Base-by-base conservation (phyloP, 352 stramenopile species). In the Elongisporangium prolatum region DNA sequence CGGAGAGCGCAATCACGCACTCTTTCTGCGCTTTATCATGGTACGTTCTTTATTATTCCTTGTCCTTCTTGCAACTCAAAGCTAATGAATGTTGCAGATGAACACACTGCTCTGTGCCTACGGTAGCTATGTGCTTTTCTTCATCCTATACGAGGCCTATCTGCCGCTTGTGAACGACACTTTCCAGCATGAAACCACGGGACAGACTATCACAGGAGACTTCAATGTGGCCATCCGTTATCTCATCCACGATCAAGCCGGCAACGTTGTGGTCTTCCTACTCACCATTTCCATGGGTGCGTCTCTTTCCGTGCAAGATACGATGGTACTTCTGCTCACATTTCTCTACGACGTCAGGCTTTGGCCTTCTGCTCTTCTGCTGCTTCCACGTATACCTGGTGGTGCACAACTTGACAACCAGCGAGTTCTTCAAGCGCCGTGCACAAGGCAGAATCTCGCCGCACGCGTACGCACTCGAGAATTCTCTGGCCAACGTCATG, bases 351-450 rank as follows among this genome's bases (percentile, higher is more conserved):
- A n/a, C 4, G 9, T 16, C 54, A 84, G 74, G 74, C 5, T 54
- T 75, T 4, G 75, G 64, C 2, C 61, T 88, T 5, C 17, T 80
- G 3, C 57, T 58, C 16, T 89, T 91, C 61, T 70, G 64, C 37
- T 50, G 53, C 17, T 91, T 88, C 54, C 78, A 89, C 22, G 65
- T 71, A 52, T 83, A 77, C 24, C 58, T 91, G 25, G 71, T 86
- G 16, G 66, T 63, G 21, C 69, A 21, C 25, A 89, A 91, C 61
- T 58, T 61, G 20, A 91, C 81, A 9, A 91, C 81, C 2, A 91
- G 89, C 60, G 81, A 89, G 54, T 89, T 89, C 47, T 88, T 88
- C 68, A 91, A 89, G 57, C 64, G 70, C n/a, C 63, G 70, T 34
- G 54, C 57, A 44, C 14, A 3, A 17, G 16, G 34, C 10, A 7